Conservation (phyloP, 2,329 filamentous ascomycete genomes). For the Aspergillus puulaauensis region DNA sequence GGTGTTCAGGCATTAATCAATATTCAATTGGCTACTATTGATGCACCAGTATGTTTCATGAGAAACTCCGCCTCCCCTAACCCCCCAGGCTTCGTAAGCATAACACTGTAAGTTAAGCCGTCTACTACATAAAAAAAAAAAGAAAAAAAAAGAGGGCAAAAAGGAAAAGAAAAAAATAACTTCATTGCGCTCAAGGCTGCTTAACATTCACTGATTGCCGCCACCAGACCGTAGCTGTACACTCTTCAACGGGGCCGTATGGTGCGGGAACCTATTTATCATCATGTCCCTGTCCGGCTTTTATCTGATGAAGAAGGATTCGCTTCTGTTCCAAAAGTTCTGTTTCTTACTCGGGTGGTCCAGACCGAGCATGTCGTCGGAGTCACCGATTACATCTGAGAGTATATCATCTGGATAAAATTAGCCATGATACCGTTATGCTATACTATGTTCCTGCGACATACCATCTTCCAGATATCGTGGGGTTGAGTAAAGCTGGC, state of each 20-base stretch:
- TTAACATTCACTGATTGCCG: neutral
- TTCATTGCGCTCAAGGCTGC: neutral
- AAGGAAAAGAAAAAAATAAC: neutral
- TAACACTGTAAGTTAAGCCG: neutral
- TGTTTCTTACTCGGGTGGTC: constrained; percentile 64
- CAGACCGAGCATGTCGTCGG: constrained; percentile 70
- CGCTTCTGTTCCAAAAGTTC: constrained; percentile 59
- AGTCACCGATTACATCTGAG: constrained; percentile 66
- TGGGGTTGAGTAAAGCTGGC: constrained; percentile 71
- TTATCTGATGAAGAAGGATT: constrained; percentile 65
- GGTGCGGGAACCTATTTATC: neutral
- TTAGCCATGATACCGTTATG: constrained; percentile 5
- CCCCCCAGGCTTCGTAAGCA: neutral
- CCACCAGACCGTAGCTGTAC: neutral
- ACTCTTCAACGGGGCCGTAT: neutral
- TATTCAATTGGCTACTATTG: neutral
- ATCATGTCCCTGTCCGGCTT: constrained; percentile 11
- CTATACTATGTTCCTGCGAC: constrained; percentile 27
- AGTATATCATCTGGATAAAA: constrained; percentile 44
- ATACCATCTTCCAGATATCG: constrained; percentile 85
- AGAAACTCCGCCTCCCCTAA: neutral
- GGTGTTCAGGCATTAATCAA: neutral
- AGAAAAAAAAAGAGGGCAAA: neutral
- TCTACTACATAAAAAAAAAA: neutral
- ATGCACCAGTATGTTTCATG: neutral